Evolutionary conservation across 1,284 basidiomycete genomes (phyloP), one percentile per base, ranked within the genome.

Genomic region (Malassezia sp.): DNA sequence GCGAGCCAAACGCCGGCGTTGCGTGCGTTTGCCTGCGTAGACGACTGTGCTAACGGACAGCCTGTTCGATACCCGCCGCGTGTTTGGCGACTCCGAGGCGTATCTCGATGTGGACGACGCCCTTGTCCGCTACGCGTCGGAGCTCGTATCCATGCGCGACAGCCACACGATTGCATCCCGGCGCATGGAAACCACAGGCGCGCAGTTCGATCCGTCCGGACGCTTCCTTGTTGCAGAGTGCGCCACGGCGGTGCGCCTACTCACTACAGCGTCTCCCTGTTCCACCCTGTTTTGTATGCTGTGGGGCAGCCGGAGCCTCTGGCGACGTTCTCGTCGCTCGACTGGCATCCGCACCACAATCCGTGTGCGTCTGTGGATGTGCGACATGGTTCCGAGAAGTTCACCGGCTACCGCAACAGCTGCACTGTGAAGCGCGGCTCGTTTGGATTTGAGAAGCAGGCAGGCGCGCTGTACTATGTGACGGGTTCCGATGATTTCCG

Each of bases 371-470:
- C 15, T 10, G 20, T 15, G n/a, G 39, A 45, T 14, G n/a, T n/a
- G n/a, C n/a, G n/a, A n/a, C n/a, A n/a, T n/a, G n/a, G n/a, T n/a
- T n/a, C n/a, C n/a, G n/a, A n/a, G n/a, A 32, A 24, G 14, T 32
- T 28, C n/a, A 15, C 39, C 6, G 76, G 76, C 3, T 85, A 84
- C 63, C 73, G 74, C 0, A 85, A 86, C 63, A 75, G 76, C 1
- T 82, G 80, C 50, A 85, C 83, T 1, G 84, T 83, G 72, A 86
- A 85, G 74, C 85, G 82, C 80, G 83, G 83, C 10, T 77, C 78
- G 3, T 84, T 86, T 52, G 81, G 83, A 28, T 40, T 50, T 20
- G 48, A 50, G 38, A n/a, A 36, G 3, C 47, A 45, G 28, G 34
- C 41, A 2, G 77, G 78, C 0, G 79, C 80, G 41, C 65, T 74